Percentiles rank a stretch among this genome's conserved stretches.
phyloP scores from a whole-genome alignment of 2,329 filamentous ascomycete genomes.

The Cladosporium sp. region DNA sequence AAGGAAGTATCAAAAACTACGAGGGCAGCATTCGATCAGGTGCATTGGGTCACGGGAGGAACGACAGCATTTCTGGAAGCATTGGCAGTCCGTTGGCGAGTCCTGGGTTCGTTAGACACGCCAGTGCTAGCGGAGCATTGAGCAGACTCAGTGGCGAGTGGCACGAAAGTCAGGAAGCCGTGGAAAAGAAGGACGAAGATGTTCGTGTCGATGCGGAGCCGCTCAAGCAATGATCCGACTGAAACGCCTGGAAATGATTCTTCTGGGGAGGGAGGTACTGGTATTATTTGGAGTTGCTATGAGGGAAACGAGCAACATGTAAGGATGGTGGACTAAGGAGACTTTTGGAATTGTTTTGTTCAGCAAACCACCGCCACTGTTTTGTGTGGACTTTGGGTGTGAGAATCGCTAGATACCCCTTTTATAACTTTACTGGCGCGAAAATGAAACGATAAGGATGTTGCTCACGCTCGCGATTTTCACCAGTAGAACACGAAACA shows the following conservation, averaged over 20 bases:
- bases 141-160: slow-evolving; percentile 33
- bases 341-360: not conserved
- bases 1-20: slow-evolving; percentile 76
- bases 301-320: not conserved
- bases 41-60: slow-evolving; percentile 71
- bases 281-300: not conserved
- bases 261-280: not conserved
- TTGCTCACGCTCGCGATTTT: not conserved
- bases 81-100: slow-evolving; percentile 69
- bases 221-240: not conserved
- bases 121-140: slow-evolving; percentile 27
- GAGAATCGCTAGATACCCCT: slow-evolving; percentile 11
- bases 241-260: not conserved
- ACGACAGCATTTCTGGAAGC: slow-evolving; percentile 80
- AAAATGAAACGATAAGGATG: not conserved
- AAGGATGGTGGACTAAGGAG: not conserved
- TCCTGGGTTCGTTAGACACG: slow-evolving; percentile 35
- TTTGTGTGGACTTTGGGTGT: not conserved
- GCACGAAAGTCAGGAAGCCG: slow-evolving; percentile 21
- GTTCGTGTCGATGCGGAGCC: not conserved
- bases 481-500: not conserved
- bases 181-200: slow-evolving; percentile 7
- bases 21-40: slow-evolving; percentile 80
- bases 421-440: not conserved
- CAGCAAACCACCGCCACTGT: not conserved